Evolutionary conservation across 2,329 filamentous ascomycete species (phyloP).

Genomic region (Thelonectria blattea): DNA sequence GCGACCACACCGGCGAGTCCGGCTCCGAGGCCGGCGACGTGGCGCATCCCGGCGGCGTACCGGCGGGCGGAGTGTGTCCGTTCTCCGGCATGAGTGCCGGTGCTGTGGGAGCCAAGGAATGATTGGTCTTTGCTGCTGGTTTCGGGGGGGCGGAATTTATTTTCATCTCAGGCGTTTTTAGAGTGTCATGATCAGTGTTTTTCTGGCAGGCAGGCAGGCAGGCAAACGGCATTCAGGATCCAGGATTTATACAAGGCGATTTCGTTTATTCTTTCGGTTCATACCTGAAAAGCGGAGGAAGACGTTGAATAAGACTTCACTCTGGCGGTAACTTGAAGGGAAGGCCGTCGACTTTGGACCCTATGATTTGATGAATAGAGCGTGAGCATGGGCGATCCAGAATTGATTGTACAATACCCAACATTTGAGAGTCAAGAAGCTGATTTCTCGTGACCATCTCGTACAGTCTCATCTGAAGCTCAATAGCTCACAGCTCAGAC

Average conservation of each 20-base stretch:
- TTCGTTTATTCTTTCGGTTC: constrained; percentile 3
- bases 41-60: constrained; percentile 25
- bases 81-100: constrained; percentile 35
- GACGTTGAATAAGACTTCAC: constrained; percentile 8
- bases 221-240: constrained; percentile 16
- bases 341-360: background rate
- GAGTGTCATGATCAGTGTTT: constrained; percentile 6
- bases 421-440: background rate
- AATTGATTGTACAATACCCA: constrained; percentile 1
- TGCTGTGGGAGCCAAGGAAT: constrained; percentile 18
- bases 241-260: constrained; percentile 6
- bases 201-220: constrained; percentile 11
- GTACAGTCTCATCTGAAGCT: background rate
- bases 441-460: background rate
- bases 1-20: constrained; percentile 37
- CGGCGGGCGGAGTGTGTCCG: constrained; percentile 34
- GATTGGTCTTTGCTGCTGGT: background rate
- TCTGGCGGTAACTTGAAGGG: background rate
- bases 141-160: background rate
- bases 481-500: constrained; percentile 8
- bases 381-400: background rate
- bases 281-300: background rate
- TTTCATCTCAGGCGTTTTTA: constrained; percentile 9
- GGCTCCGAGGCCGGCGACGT: constrained; percentile 22
- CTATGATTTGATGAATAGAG: constrained; percentile 1